Percentiles rank a stretch among this genome's conserved stretches.
phyloP scores from a whole-genome alignment of 202 grass and related monocot species.

The Hordeum pubiflorum region DNA sequence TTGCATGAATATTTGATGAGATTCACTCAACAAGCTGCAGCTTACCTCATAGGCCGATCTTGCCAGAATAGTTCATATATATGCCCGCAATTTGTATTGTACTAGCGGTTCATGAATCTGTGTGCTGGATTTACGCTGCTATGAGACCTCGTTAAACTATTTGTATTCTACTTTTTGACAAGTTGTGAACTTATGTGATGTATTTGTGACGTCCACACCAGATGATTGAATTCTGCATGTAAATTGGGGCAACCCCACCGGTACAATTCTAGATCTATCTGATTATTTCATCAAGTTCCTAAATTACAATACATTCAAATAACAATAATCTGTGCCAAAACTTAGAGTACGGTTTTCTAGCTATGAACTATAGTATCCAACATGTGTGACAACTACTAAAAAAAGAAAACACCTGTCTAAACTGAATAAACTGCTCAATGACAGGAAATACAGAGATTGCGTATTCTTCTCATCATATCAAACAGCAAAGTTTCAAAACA shows the following conservation, averaged over 20 bases:
- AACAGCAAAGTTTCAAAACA: not conserved
- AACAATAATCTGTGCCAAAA: not conserved
- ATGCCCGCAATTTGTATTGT: not conserved
- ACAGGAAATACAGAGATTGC: not conserved
- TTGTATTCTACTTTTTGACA: not conserved
- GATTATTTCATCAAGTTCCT: not conserved
- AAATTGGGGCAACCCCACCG: not conserved
- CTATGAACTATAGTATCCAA: too few relatives aligned
- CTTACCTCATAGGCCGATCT: not conserved
- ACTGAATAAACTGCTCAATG: not conserved
- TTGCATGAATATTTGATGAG: not conserved
- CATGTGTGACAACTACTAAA: not conserved
- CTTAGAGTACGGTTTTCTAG: not conserved
- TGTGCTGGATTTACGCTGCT: not conserved
- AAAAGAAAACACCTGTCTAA: not conserved
- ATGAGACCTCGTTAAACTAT: not conserved
- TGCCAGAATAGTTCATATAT: not conserved
- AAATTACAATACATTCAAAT: not conserved
- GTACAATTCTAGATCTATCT: not conserved
- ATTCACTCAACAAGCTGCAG: not conserved
- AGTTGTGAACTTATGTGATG: not conserved
- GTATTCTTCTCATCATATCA: not conserved
- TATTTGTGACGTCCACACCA: not conserved
- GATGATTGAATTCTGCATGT: not conserved
- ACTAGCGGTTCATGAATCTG: not conserved